phyloP scores from a whole-genome alignment of 1,284 basidiomycete genomes.

The Heterobasidion occidentale region DNA sequence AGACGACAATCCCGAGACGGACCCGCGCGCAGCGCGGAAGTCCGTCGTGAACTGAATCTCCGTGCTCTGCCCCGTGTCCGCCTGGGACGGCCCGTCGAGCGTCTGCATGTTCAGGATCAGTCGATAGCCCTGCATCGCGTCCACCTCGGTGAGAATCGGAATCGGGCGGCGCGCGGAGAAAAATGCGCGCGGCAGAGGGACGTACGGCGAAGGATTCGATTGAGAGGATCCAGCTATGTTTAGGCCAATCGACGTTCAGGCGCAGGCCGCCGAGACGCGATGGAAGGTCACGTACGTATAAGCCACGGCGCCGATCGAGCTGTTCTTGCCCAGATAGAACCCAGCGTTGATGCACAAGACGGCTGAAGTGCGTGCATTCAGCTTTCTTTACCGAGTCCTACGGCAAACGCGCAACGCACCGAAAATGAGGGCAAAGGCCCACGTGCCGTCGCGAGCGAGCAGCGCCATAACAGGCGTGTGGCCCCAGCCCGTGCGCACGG shows the following conservation, averaged over 20 bases:
- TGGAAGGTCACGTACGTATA: neutral
- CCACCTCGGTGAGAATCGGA: too few species aligned
- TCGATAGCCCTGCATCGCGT: neutral
- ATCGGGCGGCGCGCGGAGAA: too few species aligned
- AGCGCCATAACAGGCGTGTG: slow-evolving; percentile 21
- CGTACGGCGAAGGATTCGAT: slow-evolving; percentile 5
- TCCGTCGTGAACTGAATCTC: neutral
- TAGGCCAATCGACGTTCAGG: neutral
- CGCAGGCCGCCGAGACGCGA: neutral
- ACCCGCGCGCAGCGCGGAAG: neutral
- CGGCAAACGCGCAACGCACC: slow-evolving; percentile 10
- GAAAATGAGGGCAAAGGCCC: slow-evolving; percentile 19
- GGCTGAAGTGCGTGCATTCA: neutral
- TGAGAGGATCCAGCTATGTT: slow-evolving; percentile 1
- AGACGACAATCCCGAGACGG: neutral
- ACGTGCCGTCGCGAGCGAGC: slow-evolving; percentile 28
- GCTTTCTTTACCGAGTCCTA: neutral
- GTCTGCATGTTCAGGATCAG: slow-evolving; percentile 3
- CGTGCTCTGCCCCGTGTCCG: neutral
- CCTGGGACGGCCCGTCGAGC: neutral
- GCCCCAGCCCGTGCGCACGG: slow-evolving; percentile 22
- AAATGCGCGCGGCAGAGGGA: neutral
- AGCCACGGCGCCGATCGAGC: neutral
- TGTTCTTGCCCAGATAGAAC: neutral
- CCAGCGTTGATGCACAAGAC: neutral